Evolutionary conservation across 257 asterid species (phyloP).

Genomic region (Solanum habrochaites): DNA sequence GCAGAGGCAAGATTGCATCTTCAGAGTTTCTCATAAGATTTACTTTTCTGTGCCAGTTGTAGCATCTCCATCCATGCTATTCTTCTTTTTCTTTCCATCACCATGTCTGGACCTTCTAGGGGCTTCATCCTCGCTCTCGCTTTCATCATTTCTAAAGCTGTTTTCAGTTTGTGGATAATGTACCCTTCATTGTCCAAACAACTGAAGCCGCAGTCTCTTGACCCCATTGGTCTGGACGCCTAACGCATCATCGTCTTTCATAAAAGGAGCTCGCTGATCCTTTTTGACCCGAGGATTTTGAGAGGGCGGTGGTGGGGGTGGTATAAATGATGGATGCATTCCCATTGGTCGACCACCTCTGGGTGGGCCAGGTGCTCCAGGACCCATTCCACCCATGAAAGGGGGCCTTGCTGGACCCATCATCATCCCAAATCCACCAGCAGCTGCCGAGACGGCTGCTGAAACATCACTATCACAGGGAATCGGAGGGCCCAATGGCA

Average conservation of each 20-base stretch:
- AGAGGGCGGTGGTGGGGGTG: slow-evolving; percentile 29
- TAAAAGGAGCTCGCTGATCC: slow-evolving; percentile 31
- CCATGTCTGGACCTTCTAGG: slow-evolving; percentile 67
- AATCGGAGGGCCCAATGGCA: slow-evolving; percentile 57
- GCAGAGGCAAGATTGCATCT: background rate
- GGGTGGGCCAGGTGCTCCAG: slow-evolving; percentile 19
- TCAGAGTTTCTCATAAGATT: background rate
- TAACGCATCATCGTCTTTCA: slow-evolving; percentile 23
- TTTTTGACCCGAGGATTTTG: slow-evolving; percentile 43
- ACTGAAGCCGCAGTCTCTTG: slow-evolving; percentile 35
- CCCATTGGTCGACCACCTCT: slow-evolving; percentile 50
- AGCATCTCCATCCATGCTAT: slow-evolving; percentile 25
- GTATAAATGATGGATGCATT: slow-evolving; percentile 22
- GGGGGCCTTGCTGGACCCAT: slow-evolving; percentile 79
- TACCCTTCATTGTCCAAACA: slow-evolving; percentile 24
- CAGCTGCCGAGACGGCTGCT: slow-evolving; percentile 41
- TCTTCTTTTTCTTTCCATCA: slow-evolving; percentile 49
- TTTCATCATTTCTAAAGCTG: slow-evolving; percentile 37
- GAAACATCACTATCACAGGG: slow-evolving; percentile 73
- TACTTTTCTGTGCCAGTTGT: slow-evolving; percentile 14
- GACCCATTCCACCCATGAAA: slow-evolving; percentile 44
- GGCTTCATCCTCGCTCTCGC: slow-evolving; percentile 68
- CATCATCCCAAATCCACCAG: slow-evolving; percentile 76
- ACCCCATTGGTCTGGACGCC: slow-evolving; percentile 50
- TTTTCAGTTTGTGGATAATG: slow-evolving; percentile 22